Conservation (phyloP, 768 basidiomycete genomes). For the Tricholoma sp. region DNA sequence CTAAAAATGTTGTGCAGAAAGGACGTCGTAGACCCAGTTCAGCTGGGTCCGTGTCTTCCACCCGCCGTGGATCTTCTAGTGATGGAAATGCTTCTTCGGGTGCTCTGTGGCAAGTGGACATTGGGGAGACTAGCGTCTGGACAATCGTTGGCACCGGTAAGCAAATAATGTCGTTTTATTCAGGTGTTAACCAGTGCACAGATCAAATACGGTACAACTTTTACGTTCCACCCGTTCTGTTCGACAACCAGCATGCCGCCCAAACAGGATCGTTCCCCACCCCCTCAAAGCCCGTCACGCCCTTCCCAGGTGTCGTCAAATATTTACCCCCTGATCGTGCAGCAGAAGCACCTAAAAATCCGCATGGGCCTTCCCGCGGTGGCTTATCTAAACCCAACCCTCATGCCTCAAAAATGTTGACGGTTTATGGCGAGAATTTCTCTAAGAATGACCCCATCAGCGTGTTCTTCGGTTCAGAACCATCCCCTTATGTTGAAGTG, state of each 20-base stretch:
- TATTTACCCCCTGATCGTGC: constrained; percentile 88
- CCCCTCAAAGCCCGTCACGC: constrained; percentile 78
- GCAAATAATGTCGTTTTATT: constrained; percentile 15
- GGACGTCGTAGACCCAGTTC: constrained; percentile 73
- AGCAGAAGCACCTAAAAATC: constrained; percentile 73
- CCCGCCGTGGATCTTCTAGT: constrained; percentile 59
- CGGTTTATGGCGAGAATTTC: constrained; percentile 87
- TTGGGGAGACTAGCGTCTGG: constrained; percentile 92
- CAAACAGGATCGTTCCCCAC: constrained; percentile 72
- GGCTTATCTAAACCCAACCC: constrained; percentile 74
- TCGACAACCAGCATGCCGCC: constrained; percentile 72
- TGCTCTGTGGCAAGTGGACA: constrained; percentile 84
- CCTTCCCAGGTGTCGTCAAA: constrained; percentile 84
- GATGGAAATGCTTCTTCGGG: constrained; percentile 71
- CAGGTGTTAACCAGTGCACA: constrained; percentile 21
- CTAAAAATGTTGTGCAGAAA: constrained; percentile 44
- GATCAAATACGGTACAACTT: constrained; percentile 94
- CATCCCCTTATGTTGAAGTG: constrained; percentile 82
- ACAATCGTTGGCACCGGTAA: constrained; percentile 89
- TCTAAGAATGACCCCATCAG: constrained; percentile 74
- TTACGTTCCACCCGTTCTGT: constrained; percentile 81
- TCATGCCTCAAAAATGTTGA: constrained; percentile 74
- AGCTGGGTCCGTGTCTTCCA: constrained; percentile 64
- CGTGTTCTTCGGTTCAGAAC: constrained; percentile 84
- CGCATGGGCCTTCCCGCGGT: constrained; percentile 59